These are phyloP conservation scores for Aspergillus indologenus DNA, from an alignment of 495 filamentous ascomycete species.

Conservation along the genomic window DNA sequence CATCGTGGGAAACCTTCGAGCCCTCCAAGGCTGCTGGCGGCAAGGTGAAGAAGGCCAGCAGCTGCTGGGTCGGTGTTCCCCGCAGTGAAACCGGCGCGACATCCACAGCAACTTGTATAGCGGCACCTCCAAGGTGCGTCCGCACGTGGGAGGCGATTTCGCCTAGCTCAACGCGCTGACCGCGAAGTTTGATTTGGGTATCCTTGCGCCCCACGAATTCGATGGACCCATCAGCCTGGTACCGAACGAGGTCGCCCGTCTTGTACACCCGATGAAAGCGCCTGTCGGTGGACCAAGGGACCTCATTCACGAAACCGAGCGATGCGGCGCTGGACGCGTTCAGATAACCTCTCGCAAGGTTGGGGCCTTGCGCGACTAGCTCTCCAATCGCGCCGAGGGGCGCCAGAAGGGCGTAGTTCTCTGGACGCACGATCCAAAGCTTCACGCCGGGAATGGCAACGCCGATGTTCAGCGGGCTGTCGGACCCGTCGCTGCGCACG, in stretches of 20 bases:
- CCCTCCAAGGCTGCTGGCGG: no score
- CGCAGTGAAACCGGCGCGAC: no score
- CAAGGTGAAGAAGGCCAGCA: no score
- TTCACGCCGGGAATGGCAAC: background rate
- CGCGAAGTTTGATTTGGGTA: conserved; percentile 17
- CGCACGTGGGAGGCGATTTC: conserved; percentile 34
- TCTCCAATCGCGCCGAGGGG: conserved; percentile 47
- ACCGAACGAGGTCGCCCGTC: conserved; percentile 32
- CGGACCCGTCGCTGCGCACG: conserved; percentile 18
- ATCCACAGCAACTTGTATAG: background rate
- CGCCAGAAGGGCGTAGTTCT: conserved; percentile 15
- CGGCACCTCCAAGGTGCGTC: conserved; percentile 2
- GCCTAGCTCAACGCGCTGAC: conserved; percentile 23
- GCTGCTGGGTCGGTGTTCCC: no score
- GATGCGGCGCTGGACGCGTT: no score
- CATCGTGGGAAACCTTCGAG: no score
- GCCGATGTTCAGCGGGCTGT: conserved; percentile 7
- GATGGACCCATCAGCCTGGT: conserved; percentile 33
- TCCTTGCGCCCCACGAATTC: no score
- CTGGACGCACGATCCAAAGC: conserved; percentile 5
- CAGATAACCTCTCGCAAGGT: conserved; percentile 21
- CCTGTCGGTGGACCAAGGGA: no score
- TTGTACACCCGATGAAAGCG: conserved; percentile 13
- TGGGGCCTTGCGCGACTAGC: conserved; percentile 45
- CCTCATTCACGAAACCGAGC: no score